phyloP scores from a whole-genome alignment of 78 protist species.

The Cavenderia fasciculata region DNA sequence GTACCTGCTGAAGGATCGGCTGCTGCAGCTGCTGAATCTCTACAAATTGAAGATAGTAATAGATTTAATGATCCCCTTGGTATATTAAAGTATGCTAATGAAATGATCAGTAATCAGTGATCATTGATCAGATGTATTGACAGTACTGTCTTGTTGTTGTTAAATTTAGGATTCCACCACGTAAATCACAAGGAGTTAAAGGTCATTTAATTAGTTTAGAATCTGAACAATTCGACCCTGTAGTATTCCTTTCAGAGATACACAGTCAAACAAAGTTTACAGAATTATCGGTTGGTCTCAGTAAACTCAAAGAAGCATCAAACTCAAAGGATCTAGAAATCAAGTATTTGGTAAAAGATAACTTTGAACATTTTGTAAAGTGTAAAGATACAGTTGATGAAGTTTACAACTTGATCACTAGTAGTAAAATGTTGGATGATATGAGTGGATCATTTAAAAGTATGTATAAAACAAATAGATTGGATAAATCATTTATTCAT shows the following conservation, averaged over 20 bases:
- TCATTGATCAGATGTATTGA: background rate
- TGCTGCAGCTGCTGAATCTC: background rate
- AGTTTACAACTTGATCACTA: constrained; percentile 24
- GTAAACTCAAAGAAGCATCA: constrained; percentile 45
- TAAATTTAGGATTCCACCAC: constrained; percentile 35
- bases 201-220: constrained; percentile 48
- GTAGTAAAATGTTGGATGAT: constrained; percentile 54
- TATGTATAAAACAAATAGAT: background rate
- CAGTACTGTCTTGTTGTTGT: background rate
- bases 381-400: constrained; percentile 76
- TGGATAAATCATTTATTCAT: background rate
- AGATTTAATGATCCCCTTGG: constrained; percentile 56
- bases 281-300: constrained; percentile 58
- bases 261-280: constrained; percentile 47
- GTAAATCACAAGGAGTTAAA: constrained; percentile 21
- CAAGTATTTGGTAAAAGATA: constrained; percentile 40
- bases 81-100: constrained; percentile 13
- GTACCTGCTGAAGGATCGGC: background rate
- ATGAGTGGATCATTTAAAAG: constrained; percentile 55
- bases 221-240: constrained; percentile 57
- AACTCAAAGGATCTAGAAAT: constrained; percentile 50
- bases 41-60: constrained; percentile 16
- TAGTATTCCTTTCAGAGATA: constrained; percentile 47
- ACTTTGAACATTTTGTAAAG: constrained; percentile 70
- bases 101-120: background rate